Base-by-base conservation (phyloP, 2,329 filamentous ascomycete genomes). In the Orbilia quercus region DNA sequence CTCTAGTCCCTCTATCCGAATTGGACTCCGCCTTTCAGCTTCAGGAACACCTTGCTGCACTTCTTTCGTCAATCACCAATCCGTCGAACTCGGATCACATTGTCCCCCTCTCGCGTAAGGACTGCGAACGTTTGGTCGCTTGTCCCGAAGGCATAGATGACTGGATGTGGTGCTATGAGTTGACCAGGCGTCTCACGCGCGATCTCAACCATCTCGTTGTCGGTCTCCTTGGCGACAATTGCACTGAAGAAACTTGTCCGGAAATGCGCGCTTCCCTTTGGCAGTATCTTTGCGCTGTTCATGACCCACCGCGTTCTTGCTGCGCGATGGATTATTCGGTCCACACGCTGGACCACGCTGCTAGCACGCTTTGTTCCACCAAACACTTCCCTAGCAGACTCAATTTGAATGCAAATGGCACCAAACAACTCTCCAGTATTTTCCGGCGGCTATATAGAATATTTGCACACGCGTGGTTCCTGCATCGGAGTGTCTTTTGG, bases 311-410 rank as follows among this genome's bases (percentile, higher is more conserved):
- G 53, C 98, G 98, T 82, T 91, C 90, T 78, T 99, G 95, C 83
- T 97, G 94, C 81, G 95, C 95, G 57, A 97, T 99, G 79, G 95
- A 99, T 82, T 99, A 99, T 83, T 97, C 93, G 85, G 98, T 94
- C 80, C 95, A 99, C 80, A 99, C 95, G 0, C 88, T 99, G 45
- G 95, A 99, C 82, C 98, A 94, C 92, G 95, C 95, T 1, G 93
- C 92, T 66, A 96, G 96, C 78, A 91, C 94, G 18, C 89, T 99
- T 66, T 96, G 94, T 1, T 95, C 92, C 78, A 91, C 92, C 62
- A 97, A 97, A 83, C 90, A 95, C 79, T 99, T 99, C 80, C 94
- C 95, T 0, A 96, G 91, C 77, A 87, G 95, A 47, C 75, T 82
- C 55, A 81, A 79, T 70, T 73, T 81, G 50, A 79, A 77, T 11